Evolutionary conservation across 2,329 filamentous ascomycete species (phyloP), one percentile per base, ranked within the genome.

Genomic region (Ilyonectria sp.): DNA sequence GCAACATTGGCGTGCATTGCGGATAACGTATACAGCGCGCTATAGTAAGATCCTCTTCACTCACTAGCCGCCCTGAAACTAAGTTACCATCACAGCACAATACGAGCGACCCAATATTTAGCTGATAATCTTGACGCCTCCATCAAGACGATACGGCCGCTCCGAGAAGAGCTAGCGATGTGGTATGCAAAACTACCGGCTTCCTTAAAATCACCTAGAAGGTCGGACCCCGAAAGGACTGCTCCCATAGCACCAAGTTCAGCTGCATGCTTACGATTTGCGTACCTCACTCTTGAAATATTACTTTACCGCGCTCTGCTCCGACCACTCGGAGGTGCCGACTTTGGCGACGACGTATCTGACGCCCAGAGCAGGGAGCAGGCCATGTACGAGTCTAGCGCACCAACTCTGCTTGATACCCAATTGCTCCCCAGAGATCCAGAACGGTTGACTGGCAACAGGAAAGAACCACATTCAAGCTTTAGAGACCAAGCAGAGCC

Each of bases 401-500:
- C 31, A 33, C 8, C 8, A 11, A 9, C 26, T 52, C 4, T 15
- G n/a, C 8, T n/a, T n/a, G 40, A n/a, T 43, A n/a, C 26, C 17
- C 49, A 31, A 33, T 26, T 33, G 8, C 15, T 33, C 15, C 2
- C 13, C 26, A 29, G n/a, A 15, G 11, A 40, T 15, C 5, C 17
- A 8, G 37, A 40, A n/a, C 40, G n/a, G 5, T 7, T n/a, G 40
- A 5, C 40, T 33, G 10, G 49, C 5, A n/a, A 29, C 19, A 31
- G 17, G 4, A 13, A 29, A 11, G 17, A 52, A 33, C 31, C 40
- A 17, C 17, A 54, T 9, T 13, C 33, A 10, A 23, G 50, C 13
- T 37, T 54, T 17, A 31, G 50, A 54, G 50, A 37, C 5, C 49
- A 52, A 31, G 49, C 49, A 52, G 49, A 52, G 49, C 49, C 29